These are phyloP conservation scores for Plasmodium reichenowi DNA, from an alignment of 169 alveolate genomes.

Conservation along the genomic window DNA sequence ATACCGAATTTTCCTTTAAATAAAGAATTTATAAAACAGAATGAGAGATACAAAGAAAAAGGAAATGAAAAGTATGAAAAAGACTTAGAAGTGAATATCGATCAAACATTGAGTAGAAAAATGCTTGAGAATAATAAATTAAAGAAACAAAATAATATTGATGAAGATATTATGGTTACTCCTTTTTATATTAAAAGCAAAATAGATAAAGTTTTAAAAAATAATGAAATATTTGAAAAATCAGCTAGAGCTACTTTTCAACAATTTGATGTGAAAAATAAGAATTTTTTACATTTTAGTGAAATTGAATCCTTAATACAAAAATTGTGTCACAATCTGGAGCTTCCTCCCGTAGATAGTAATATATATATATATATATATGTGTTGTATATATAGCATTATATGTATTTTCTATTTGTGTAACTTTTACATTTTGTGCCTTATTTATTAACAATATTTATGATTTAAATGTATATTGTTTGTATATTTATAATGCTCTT, in stretches of 20 bases:
- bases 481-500: too few relatives aligned
- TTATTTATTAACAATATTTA: too few relatives aligned
- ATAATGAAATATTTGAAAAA: constrained; percentile 67
- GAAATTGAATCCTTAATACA: constrained; percentile 74
- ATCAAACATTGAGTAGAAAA: constrained; percentile 49
- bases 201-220: constrained; percentile 71
- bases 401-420: too few relatives aligned
- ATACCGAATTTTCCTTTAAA: not conserved
- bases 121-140: constrained; percentile 73
- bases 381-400: not conserved
- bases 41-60: constrained; percentile 1
- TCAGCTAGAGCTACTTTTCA: constrained; percentile 76
- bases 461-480: too few relatives aligned
- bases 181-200: constrained; percentile 76
- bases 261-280: constrained; percentile 73
- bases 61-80: not conserved
- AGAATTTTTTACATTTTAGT: constrained; percentile 67
- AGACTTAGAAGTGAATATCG: constrained; percentile 32
- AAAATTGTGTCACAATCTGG: constrained; percentile 61
- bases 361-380: constrained; percentile 7
- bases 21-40: not conserved
- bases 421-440: too few relatives aligned
- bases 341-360: constrained; percentile 76
- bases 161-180: constrained; percentile 64
- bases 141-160: constrained; percentile 54